Evolutionary conservation across 768 basidiomycete species (phyloP), one percentile per base, ranked within the genome.

Genomic region (Punctularia strigosozonata): DNA sequence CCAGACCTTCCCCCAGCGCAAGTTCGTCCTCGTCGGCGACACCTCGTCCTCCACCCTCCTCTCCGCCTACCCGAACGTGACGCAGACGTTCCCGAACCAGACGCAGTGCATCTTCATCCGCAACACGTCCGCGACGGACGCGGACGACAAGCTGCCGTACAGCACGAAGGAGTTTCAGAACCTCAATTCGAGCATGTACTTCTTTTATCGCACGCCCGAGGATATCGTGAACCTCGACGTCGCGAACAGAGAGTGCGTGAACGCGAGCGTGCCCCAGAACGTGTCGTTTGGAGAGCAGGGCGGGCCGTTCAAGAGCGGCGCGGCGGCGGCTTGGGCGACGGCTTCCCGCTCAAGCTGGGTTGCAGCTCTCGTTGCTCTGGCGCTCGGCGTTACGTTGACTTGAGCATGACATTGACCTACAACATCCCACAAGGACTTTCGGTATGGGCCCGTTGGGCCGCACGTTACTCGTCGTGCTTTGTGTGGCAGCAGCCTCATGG

Each of bases 91-190:
- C 42, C 52, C 49, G 13, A 45, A 48, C 41, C 44, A 50, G 28
- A 42, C 50, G 40, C 44, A 45, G 23, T 60, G 58, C 43, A 57
- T 60, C 40, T 47, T 60, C 40, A 43, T 58, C 38, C 51, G 58
- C 20, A 60, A 58, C 47, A 58, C 57, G 18, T 52, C 50, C 23
- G 54, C 57, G 6, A 60, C 56, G 12, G 57, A 60, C 40, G 21
- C 46, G 10, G 49, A 52, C 39, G 54, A 58, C 46, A 46, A 56
- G 40, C 48, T 60, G 40, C 58, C 58, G 8, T 60, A 53, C 45
- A 50, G 52, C 44, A 60, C 56, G 21, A 52, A 43, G 36, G 53
- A 45, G 4, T 60, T 57, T 45, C 44, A 56, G 46, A 52, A 54
- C 33, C 6, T 60, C 20, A 38, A 42, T 15, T 54, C 54, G 41